Conservation (phyloP, 23 red algal species). For the Gracilaria domingensis region DNA sequence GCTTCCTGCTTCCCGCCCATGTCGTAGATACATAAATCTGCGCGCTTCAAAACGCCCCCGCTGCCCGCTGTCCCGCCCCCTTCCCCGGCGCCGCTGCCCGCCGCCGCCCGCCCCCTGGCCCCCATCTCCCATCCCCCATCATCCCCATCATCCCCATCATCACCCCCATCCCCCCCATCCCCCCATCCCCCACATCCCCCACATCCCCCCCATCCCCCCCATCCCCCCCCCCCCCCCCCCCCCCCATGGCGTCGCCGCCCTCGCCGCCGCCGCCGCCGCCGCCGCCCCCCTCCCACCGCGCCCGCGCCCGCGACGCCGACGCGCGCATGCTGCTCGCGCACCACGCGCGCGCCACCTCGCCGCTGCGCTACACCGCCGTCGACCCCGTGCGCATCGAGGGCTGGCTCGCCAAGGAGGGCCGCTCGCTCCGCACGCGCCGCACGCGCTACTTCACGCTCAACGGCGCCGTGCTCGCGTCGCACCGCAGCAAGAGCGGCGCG, state of each 20-base stretch:
- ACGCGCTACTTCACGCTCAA: conserved; percentile 56
- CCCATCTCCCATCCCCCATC: not conserved
- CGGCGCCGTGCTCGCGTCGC: conserved; percentile 48
- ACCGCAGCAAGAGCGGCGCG: conserved; percentile 29
- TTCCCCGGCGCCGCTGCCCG: too few species aligned
- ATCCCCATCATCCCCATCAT: not conserved
- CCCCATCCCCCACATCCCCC: conserved; percentile 8
- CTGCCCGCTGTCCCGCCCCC: too few species aligned
- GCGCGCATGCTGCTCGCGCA: conserved; percentile 31
- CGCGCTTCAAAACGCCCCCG: too few species aligned
- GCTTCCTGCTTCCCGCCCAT: too few species aligned
- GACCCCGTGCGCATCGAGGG: conserved; percentile 27
- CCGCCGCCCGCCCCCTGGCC: not conserved
- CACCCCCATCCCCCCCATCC: not conserved
- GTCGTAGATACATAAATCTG: too few species aligned
- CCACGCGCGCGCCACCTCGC: conserved; percentile 45
- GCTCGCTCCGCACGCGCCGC: conserved; percentile 54
- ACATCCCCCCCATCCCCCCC: not conserved
- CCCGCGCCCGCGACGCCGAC: not conserved
- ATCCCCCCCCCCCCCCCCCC: not conserved
- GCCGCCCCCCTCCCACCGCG: not conserved
- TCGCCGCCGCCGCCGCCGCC: not conserved
- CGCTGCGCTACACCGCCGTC: conserved; percentile 64
- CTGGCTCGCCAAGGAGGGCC: conserved; percentile 73
- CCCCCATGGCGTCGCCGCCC: not conserved